These are phyloP conservation scores for Rubroshorea leprosula DNA, from an alignment of 345 rosid species.

Conservation along the genomic window DNA sequence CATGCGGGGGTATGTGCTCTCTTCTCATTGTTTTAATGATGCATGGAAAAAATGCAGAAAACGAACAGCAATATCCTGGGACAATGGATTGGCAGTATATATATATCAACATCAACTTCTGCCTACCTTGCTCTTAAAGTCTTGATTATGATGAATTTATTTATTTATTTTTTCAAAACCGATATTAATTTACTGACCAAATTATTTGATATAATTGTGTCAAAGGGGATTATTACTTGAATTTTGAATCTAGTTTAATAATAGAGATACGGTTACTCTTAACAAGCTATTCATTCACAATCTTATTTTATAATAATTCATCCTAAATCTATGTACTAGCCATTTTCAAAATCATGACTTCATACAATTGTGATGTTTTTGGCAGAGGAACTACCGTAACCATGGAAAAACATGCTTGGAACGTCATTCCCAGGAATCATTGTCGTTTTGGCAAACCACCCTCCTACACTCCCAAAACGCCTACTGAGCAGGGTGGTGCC, in stretches of 20 bases:
- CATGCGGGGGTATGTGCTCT: neutral
- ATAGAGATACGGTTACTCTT: too few relatives aligned
- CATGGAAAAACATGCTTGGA: conserved; percentile 77
- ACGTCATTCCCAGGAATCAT: conserved; percentile 62
- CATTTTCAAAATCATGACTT: too few relatives aligned
- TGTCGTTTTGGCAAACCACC: conserved; percentile 62
- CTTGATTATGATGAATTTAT: neutral
- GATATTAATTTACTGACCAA: too few relatives aligned
- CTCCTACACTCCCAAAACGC: conserved; percentile 65
- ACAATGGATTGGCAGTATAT: conserved; percentile 39
- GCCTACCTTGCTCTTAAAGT: conserved; percentile 78
- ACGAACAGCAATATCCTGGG: conserved; percentile 23
- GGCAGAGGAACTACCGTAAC: conserved; percentile 64
- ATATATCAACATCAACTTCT: conserved; percentile 59
- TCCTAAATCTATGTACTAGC: too few relatives aligned
- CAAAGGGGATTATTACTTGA: too few relatives aligned
- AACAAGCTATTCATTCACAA: too few relatives aligned
- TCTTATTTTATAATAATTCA: too few relatives aligned
- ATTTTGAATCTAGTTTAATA: too few relatives aligned
- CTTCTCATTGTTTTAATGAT: conserved; percentile 8
- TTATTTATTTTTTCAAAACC: too few relatives aligned
- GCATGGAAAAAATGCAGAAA: conserved; percentile 30
- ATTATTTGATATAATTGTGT: too few relatives aligned
- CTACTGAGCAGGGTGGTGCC: conserved; percentile 53
- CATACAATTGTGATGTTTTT: too few relatives aligned